phyloP scores from a whole-genome alignment of 164 flowering plant species.

The Santalum album region DNA sequence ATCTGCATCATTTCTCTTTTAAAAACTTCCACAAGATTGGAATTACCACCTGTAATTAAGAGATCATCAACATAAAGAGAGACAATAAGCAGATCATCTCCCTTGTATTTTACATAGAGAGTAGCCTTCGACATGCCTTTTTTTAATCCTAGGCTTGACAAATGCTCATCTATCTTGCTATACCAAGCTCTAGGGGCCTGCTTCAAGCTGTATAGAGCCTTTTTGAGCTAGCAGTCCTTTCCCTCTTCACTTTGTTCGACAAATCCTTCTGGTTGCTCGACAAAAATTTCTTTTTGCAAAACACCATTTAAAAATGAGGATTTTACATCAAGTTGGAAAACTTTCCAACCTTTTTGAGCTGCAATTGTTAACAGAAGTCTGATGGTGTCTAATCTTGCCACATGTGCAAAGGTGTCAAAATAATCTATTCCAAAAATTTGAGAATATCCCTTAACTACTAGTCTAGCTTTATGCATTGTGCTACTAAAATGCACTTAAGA shows the following conservation, averaged over 20 bases:
- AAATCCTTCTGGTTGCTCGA: background rate
- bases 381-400: background rate
- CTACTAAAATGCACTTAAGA: no score
- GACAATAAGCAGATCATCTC: background rate
- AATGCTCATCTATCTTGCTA: background rate
- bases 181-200: background rate
- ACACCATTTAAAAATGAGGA: background rate
- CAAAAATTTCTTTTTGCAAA: background rate
- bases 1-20: background rate
- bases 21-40: background rate
- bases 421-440: background rate
- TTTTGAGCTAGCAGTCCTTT: background rate
- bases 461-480: background rate
- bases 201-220: background rate
- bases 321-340: background rate
- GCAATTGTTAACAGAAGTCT: background rate
- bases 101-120: background rate
- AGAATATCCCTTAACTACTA: background rate
- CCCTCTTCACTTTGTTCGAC: background rate
- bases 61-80: conserved; percentile 1
- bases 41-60: background rate
- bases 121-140: background rate
- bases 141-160: background rate
- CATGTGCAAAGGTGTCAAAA: background rate
- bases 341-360: background rate